A percentile compares a stretch with the other conserved stretches of the same genome.
phyloP scores from a whole-genome alignment of 2,329 filamentous ascomycete species.

The Cladosporium cucumerinum region DNA sequence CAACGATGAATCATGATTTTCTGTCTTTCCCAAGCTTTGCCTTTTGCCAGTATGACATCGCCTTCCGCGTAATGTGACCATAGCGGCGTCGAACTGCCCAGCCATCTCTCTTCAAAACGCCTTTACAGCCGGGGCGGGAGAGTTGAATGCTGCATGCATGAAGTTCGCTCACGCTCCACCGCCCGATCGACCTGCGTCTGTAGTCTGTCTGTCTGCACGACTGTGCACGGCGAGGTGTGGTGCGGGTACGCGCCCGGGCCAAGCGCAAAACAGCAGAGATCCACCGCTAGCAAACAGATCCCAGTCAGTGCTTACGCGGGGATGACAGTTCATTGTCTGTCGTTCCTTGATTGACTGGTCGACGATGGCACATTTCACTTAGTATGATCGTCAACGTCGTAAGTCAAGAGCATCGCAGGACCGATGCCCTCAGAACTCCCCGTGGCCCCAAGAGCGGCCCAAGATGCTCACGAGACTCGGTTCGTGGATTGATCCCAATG shows the following conservation, averaged over 20 bases:
- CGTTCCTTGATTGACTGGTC: not conserved
- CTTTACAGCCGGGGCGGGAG: conserved; percentile 9
- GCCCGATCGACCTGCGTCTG: conserved; percentile 9
- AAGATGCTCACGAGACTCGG: conserved; percentile 5
- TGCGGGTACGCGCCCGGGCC: conserved; percentile 3
- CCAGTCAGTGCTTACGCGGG: conserved; percentile 12
- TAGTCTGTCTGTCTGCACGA: conserved; percentile 4
- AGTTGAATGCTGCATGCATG: conserved; percentile 14
- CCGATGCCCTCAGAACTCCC: not conserved
- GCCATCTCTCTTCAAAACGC: not conserved
- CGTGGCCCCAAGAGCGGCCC: not conserved
- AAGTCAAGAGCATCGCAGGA: not conserved
- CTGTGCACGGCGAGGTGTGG: not conserved
- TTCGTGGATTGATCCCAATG: not conserved
- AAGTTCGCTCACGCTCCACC: not conserved
- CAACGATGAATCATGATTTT: conserved; percentile 9
- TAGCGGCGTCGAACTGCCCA: not conserved
- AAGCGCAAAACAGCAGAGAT: conserved; percentile 6
- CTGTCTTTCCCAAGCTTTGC: not conserved
- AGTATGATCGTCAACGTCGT: conserved; percentile 5
- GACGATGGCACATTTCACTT: not conserved
- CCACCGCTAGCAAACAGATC: conserved; percentile 5
- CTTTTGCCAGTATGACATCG: conserved; percentile 4
- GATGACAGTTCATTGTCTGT: conserved; percentile 2
- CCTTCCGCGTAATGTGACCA: not conserved